Percentiles rank a stretch among this genome's conserved stretches.
Evolutionary conservation across 1,284 basidiomycete species (phyloP).

Genomic region (Takashimella tepidaria): DNA sequence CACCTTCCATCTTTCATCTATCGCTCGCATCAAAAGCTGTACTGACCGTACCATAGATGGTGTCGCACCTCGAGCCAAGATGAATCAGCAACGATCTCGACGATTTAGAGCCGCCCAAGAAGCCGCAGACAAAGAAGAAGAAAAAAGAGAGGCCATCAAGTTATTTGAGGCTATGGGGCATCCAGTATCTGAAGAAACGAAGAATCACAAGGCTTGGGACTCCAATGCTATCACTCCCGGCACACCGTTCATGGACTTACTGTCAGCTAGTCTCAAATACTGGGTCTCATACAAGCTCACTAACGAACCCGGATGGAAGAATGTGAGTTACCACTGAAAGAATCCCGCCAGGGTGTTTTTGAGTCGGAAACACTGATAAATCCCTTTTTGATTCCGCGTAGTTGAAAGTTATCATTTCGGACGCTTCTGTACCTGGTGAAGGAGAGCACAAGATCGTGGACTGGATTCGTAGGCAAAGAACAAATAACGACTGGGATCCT

Average conservation of each 20-base stretch:
- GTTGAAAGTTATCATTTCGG: slow-evolving; percentile 95
- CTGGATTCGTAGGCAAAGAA: slow-evolving; percentile 85
- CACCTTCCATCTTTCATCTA: too few species aligned
- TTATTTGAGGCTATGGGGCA: slow-evolving; percentile 96
- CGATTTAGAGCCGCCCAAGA: slow-evolving; percentile 94
- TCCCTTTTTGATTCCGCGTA: slow-evolving; percentile 38
- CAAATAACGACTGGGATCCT: slow-evolving; percentile 81
- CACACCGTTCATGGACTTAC: slow-evolving; percentile 95
- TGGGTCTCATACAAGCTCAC: slow-evolving; percentile 97
- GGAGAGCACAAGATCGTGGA: slow-evolving; percentile 99
- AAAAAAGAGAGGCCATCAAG: slow-evolving; percentile 69
- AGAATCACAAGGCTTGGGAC: slow-evolving; percentile 87
- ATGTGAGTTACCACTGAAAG: slow-evolving; percentile 52
- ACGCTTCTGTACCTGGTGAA: slow-evolving; percentile 94
- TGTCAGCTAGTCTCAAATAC: slow-evolving; percentile 83
- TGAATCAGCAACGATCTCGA: slow-evolving; percentile 97
- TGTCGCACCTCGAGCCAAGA: slow-evolving; percentile 96
- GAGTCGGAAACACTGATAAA: not conserved
- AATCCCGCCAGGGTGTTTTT: not conserved
- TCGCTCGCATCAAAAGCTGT: too few species aligned
- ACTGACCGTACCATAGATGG: slow-evolving; percentile 70
- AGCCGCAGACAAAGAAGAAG: slow-evolving; percentile 87
- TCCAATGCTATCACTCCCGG: slow-evolving; percentile 96
- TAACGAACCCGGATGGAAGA: slow-evolving; percentile 91
- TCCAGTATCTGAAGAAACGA: slow-evolving; percentile 74